Evolutionary conservation across 176 grass and related monocot species (phyloP).

Genomic region (Lolium multiflorum): DNA sequence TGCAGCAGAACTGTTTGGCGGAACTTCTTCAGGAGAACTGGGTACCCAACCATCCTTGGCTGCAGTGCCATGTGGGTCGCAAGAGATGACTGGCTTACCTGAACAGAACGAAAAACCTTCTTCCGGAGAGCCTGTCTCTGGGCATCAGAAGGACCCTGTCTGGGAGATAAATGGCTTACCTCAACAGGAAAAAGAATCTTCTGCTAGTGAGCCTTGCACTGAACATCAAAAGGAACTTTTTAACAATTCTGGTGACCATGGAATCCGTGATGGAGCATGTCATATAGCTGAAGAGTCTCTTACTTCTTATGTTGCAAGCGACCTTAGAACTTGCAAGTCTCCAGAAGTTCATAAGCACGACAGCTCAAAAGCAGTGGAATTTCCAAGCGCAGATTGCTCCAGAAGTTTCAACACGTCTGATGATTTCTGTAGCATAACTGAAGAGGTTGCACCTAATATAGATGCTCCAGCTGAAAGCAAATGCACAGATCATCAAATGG

Average conservation of each 20-base stretch:
- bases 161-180: slow-evolving; percentile 10
- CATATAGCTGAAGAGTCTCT: slow-evolving; percentile 27
- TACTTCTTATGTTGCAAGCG: slow-evolving; percentile 33
- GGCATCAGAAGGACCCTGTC: slow-evolving; percentile 23
- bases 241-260: slow-evolving; percentile 41
- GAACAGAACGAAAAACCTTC: slow-evolving; percentile 39
- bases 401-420: slow-evolving; percentile 36
- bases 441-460: slow-evolving; percentile 20
- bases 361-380: slow-evolving; percentile 35
- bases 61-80: slow-evolving; percentile 38
- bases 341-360: slow-evolving; percentile 40
- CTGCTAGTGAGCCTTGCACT: slow-evolving; percentile 12
- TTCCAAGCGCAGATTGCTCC: slow-evolving; percentile 34
- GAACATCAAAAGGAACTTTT: slow-evolving; percentile 27
- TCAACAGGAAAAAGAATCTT: slow-evolving; percentile 38
- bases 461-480: slow-evolving; percentile 35
- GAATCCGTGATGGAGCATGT: slow-evolving; percentile 45
- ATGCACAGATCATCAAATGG: slow-evolving; percentile 27
- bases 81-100: slow-evolving; percentile 33
- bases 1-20: slow-evolving; percentile 44
- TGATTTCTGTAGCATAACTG: slow-evolving; percentile 28
- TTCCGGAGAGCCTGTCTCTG: slow-evolving; percentile 33
- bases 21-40: slow-evolving; percentile 31
- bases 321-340: slow-evolving; percentile 30
- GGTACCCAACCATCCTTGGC: slow-evolving; percentile 42